These are phyloP conservation scores for Pichia membranifaciens DNA, from an alignment of 805 yeast species.

Conservation along the genomic window DNA sequence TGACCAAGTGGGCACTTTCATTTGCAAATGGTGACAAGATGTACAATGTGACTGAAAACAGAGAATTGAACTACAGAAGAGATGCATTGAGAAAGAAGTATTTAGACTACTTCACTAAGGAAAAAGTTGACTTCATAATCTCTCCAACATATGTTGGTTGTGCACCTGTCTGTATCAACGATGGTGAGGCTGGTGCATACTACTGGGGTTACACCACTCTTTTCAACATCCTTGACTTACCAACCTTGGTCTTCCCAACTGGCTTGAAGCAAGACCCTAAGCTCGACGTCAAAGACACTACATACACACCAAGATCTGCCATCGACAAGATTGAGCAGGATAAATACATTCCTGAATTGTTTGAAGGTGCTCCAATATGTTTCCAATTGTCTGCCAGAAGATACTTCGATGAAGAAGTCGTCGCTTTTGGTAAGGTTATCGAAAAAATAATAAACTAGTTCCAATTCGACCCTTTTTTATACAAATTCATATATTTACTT, in stretches of 20 bases:
- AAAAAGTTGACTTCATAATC: conserved; percentile 58
- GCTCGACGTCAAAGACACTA: conserved; percentile 42
- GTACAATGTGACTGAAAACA: conserved; percentile 45
- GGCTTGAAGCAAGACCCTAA: conserved; percentile 49
- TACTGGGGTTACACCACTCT: conserved; percentile 80
- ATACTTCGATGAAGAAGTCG: conserved; percentile 52
- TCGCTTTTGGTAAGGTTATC: conserved; percentile 32
- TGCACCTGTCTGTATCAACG: conserved; percentile 59
- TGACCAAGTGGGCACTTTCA: conserved; percentile 56
- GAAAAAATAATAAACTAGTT: conserved; percentile 19
- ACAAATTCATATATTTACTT: background rate
- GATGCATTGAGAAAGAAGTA: conserved; percentile 57
- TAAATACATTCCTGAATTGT: conserved; percentile 42
- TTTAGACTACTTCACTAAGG: conserved; percentile 43
- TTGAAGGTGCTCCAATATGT: conserved; percentile 49
- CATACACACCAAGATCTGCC: conserved; percentile 37
- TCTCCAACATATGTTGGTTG: conserved; percentile 65
- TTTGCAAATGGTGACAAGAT: conserved; percentile 52
- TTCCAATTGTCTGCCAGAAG: conserved; percentile 50
- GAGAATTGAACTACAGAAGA: conserved; percentile 48
- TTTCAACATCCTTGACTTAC: conserved; percentile 67
- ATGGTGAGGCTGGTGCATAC: conserved; percentile 39
- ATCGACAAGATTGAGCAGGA: conserved; percentile 45
- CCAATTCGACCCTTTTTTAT: background rate
- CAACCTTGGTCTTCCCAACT: conserved; percentile 60